Percentiles rank a stretch among this genome's conserved stretches.
These are phyloP conservation scores for Ustilago curta DNA, from an alignment of 1,284 basidiomycete genomes.

Conservation along the genomic window DNA sequence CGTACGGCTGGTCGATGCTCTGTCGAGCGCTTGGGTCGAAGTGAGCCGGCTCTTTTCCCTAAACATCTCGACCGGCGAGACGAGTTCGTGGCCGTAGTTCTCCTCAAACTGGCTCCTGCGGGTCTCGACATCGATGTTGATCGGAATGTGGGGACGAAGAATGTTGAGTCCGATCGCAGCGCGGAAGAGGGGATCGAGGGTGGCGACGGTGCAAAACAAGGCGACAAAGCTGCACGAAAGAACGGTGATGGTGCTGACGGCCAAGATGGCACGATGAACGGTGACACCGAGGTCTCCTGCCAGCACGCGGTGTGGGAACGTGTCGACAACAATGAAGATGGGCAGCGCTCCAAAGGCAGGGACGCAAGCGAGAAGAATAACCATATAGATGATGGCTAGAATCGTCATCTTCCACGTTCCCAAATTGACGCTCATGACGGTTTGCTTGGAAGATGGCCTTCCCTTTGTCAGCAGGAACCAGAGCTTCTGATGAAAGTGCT, in stretches of 20 bases:
- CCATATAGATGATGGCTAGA: constrained; percentile 11
- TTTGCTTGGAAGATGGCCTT: neutral
- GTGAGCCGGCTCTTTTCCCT: no score
- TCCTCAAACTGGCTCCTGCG: constrained; percentile 10
- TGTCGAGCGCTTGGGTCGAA: no score
- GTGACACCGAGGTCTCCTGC: neutral
- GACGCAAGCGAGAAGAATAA: constrained; percentile 5
- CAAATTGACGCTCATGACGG: constrained; percentile 1
- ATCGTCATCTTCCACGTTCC: constrained; percentile 34
- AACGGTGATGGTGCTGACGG: constrained; percentile 9
- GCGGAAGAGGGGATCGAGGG: constrained; percentile 33
- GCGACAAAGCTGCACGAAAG: constrained; percentile 18
- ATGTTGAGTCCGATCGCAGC: constrained; percentile 34
- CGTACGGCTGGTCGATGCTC: neutral
- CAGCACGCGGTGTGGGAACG: neutral
- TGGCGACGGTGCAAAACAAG: constrained; percentile 21
- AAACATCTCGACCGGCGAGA: no score
- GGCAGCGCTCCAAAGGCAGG: constrained; percentile 16
- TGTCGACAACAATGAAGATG: constrained; percentile 9
- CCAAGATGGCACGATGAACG: neutral
- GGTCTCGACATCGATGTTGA: constrained; percentile 15
- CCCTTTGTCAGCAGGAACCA: constrained; percentile 21
- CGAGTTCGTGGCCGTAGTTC: neutral
- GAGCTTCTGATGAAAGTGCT: neutral
- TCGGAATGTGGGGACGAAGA: constrained; percentile 6